Base-by-base conservation (phyloP, 768 basidiomycete species). In the Goffeauzyma gilvescens region DNA sequence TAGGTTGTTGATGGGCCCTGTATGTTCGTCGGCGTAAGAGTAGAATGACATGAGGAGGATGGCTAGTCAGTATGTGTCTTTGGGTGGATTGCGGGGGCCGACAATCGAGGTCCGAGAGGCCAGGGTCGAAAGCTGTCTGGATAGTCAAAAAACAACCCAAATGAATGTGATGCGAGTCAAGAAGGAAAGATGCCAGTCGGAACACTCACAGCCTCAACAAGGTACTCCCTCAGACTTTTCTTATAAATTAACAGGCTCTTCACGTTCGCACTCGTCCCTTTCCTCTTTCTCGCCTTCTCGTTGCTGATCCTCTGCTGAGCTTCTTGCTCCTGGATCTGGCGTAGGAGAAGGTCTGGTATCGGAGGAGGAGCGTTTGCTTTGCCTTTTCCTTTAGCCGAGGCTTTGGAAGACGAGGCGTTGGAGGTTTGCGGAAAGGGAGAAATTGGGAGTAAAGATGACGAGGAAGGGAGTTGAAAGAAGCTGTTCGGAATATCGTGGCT, bases 231-330 rank as follows among this genome's bases (percentile, higher is more conserved):
- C 15, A 62, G 31, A 21, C 42, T 52, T 41, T 62, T 62, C 35
- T 53, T 54, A 15, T 50, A 50, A 14, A 54, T 57, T 32, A 62
- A 35, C 8, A 62, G 49, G 42, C 45, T 50, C 22, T 53, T 27
- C 0, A 62, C 60, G 40, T 62, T 62, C 20, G 49, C 45, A 12
- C 52, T 45, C 27, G 57, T 55, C 37, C 59, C 59, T 50, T 59
- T 62, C 49, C 57, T 58, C 4, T 9, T 22, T 27, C 46, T 44
- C 41, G 15, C 30, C 3, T 14, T 17, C 8, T 23, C 22, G 14
- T 42, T 32, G 6, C 22, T 2, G 13, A 38, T 13, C 13, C 22
- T n/a, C 37, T 8, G 26, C 4, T 3, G 30, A 9, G 23, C 14
- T 24, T 10, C 21, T 17, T 14, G 31, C 26, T 21, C 22, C 26